Evolutionary conservation across 2,329 filamentous ascomycete species (phyloP).

Genomic region (Cladosporium oxysporum): DNA sequence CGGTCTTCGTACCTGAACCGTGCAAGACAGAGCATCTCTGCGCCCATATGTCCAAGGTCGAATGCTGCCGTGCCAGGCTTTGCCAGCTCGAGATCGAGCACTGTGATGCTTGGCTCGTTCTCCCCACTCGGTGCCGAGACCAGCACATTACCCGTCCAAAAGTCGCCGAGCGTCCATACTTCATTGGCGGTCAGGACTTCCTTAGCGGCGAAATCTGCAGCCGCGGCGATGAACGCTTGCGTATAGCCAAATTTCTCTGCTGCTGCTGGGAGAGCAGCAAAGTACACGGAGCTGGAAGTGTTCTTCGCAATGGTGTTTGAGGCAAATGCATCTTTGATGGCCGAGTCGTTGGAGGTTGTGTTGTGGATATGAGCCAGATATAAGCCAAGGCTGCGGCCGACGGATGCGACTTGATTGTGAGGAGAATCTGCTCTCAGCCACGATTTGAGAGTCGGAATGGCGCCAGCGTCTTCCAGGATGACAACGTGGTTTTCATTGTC

Average conservation of each 20-base stretch:
- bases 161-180: constrained; percentile 26
- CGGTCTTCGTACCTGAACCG: constrained; percentile 16
- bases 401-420: not conserved
- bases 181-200: constrained; percentile 21
- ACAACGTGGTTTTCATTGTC: constrained; percentile 2
- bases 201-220: constrained; percentile 19
- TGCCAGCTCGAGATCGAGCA: constrained; percentile 24
- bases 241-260: constrained; percentile 22
- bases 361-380: constrained; percentile 26
- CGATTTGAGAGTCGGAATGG: constrained; percentile 21
- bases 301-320: constrained; percentile 19
- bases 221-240: constrained; percentile 16
- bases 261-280: constrained; percentile 15
- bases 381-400: constrained; percentile 20
- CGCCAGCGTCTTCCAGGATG: constrained; percentile 22
- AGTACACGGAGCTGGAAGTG: constrained; percentile 21
- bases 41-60: constrained; percentile 27
- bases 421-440: constrained; percentile 20
- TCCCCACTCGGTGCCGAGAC: not conserved
- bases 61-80: constrained; percentile 25
- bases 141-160: constrained; percentile 27
- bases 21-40: constrained; percentile 26
- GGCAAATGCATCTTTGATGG: constrained; percentile 4
- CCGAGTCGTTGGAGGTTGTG: not conserved
- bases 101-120: constrained; percentile 9